Evolutionary conservation across 2,329 filamentous ascomycete genomes (phyloP).

Genomic region (Fusarium redolens): DNA sequence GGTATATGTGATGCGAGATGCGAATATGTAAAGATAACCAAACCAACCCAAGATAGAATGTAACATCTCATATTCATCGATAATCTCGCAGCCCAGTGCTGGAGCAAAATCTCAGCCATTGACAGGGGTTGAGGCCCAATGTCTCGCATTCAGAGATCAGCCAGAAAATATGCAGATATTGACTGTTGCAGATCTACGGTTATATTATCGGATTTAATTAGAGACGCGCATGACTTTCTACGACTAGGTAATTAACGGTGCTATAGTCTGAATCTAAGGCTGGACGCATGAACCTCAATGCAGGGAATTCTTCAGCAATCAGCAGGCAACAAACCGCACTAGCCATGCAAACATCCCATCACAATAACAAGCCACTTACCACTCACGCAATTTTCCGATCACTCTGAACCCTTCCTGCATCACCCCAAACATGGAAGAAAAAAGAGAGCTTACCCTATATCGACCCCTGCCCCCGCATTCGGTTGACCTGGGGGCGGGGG

Average conservation of each 20-base stretch:
- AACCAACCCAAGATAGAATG: background rate
- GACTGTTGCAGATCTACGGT: background rate
- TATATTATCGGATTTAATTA: background rate
- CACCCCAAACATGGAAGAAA: background rate
- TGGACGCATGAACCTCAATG: background rate
- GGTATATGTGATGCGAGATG: background rate
- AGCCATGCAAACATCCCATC: background rate
- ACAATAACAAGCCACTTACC: background rate
- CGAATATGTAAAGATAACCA: background rate
- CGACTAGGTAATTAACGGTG: background rate
- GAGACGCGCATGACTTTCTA: background rate
- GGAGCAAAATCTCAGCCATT: background rate
- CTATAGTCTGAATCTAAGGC: background rate
- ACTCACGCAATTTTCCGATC: background rate
- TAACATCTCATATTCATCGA: background rate
- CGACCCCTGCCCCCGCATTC: slow-evolving; percentile 20
- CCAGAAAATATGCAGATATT: background rate
- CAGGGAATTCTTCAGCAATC: background rate
- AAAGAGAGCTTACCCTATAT: slow-evolving; percentile 15
- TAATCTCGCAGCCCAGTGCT: background rate
- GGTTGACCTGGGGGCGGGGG: slow-evolving; percentile 24
- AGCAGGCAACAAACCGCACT: background rate
- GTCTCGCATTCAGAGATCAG: background rate
- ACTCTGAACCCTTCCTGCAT: background rate
- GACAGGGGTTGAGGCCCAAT: background rate